phyloP scores from a whole-genome alignment of 2,329 filamentous ascomycete genomes.

The Talaromyces albobiverticillius region DNA sequence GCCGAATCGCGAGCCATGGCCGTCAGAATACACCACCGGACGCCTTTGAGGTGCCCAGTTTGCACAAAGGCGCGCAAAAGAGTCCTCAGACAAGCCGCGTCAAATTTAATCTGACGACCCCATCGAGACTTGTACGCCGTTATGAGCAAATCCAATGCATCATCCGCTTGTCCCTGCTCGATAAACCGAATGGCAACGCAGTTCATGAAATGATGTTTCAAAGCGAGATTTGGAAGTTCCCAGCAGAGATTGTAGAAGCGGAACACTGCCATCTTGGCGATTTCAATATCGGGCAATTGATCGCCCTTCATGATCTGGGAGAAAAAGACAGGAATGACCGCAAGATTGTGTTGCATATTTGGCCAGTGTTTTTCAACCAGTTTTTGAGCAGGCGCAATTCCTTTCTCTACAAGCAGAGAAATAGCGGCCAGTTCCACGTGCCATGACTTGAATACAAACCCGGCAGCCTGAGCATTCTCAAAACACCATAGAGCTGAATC shows the following conservation, averaged over 20 bases:
- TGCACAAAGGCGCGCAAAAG: constrained; percentile 33
- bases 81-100: constrained; percentile 38
- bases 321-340: constrained; percentile 34
- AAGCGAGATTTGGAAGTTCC: constrained; percentile 26
- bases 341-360: constrained; percentile 22
- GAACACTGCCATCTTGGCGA: constrained; percentile 35
- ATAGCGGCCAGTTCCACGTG: constrained; percentile 38
- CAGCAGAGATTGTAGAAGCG: constrained; percentile 39
- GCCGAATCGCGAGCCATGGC: constrained; percentile 33
- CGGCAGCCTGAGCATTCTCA: constrained; percentile 25
- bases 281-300: constrained; percentile 21
- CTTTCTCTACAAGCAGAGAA: constrained; percentile 32
- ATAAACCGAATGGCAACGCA: constrained; percentile 30
- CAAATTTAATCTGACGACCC: constrained; percentile 30
- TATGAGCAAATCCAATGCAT: constrained; percentile 33
- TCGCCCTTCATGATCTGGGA: constrained; percentile 30
- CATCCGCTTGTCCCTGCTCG: constrained; percentile 19
- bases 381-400: constrained; percentile 27
- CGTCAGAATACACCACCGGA: constrained; percentile 41
- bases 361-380: constrained; percentile 32
- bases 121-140: constrained; percentile 38
- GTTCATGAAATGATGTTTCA: constrained; percentile 36
- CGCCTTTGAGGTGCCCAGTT: constrained; percentile 29
- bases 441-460: constrained; percentile 29
- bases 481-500: constrained; percentile 30